Base-by-base conservation (phyloP, 179 eudicot genomes). In the Silene vulgaris region DNA sequence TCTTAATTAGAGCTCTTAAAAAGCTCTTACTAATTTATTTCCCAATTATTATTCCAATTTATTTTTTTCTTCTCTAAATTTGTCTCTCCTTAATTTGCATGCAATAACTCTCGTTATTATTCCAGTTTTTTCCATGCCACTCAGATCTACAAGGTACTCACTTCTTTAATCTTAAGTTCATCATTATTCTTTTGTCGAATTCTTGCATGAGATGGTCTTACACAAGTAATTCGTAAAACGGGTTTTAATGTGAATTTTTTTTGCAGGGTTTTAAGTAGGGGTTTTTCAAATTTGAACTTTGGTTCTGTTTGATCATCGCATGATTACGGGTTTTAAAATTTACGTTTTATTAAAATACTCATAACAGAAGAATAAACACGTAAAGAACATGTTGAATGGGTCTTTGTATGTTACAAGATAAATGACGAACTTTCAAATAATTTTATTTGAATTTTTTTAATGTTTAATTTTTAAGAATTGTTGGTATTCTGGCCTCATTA, bases 81-180 rank as follows among this genome's bases (percentile, higher is more conserved):
- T 63, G 21, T 77, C 80, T 71, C 64, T 71, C 17, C 32, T 67
- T 14, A n/a, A 37, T 20, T 37, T 78, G 72, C 80, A 78, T 73
- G 80, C 65, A 65, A 23, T 72, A 6, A 4, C 70, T 37, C 77
- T 43, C 72, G 14, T 21, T n/a, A 32, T 52, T 32, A 7, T 7
- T 23, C 45, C 21, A 2, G 52, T 54, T 52, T 72, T 78, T 73
- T 73, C 68, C 67, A 78, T 65, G 76, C 77, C 57, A 73, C 77
- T 66, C 66, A 56, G 68, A 65, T 78, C 81, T 73, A 35, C 60
- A 78, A 70, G 77, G 81, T 78, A 78, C 29, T 59, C 17, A 9
- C 35, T 73, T 65, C 66, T 16, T 32, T 32, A 32, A 32, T 32
- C 45, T 20, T 1, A 45, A 19, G 4, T 65, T 72, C 8, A 70